Evolutionary conservation across 306 rosid species (phyloP), one percentile per base, ranked within the genome.

Genomic region (Dalbergia cultrata): DNA sequence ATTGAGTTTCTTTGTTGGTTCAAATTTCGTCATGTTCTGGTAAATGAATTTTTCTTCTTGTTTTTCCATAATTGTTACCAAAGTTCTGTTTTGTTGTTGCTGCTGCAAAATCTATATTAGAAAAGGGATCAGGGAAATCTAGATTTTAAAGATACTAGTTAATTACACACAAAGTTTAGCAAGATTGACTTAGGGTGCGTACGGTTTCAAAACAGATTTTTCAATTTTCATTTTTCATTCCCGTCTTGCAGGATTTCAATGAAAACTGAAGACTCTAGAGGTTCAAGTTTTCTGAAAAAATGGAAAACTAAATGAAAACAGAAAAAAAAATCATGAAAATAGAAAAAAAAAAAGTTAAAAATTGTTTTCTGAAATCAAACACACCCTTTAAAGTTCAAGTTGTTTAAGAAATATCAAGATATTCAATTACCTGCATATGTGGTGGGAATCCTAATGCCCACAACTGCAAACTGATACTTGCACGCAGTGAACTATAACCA

Each of bases 401-500:
- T 16, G 5, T 22, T 21, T 44, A 13, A 31, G 64, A 49, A 53
- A 11, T 10, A 9, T 26, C 44, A 22, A 14, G 35, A 41, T 19
- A 72, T 21, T 81, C 19, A 74, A 18, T 14, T 82, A 92, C 95
- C 90, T 83, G 83, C 4, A 31, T 6, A 56, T 44, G 16, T 18
- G 19, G 41, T 11, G 37, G 5, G 73, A 86, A 59, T 69, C 88
- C 94, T 41, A 85, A 76, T 6, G 87, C 84, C 18, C 5, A 26
- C 57, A 90, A 70, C 81, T 88, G 91, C 79, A 70, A 80, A 5
- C 10, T 22, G 66, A 87, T 64, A 74, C 90, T 21, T 7, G 83
- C 89, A 26, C 10, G 39, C 3, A 87, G 77, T 13, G 91, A 53
- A 31, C 31, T 41, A 57, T 54, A 72, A 70, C 56, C n/a, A 44